Conservation (phyloP, 2,329 filamentous ascomycete species). For the Talaromyces sp. region DNA sequence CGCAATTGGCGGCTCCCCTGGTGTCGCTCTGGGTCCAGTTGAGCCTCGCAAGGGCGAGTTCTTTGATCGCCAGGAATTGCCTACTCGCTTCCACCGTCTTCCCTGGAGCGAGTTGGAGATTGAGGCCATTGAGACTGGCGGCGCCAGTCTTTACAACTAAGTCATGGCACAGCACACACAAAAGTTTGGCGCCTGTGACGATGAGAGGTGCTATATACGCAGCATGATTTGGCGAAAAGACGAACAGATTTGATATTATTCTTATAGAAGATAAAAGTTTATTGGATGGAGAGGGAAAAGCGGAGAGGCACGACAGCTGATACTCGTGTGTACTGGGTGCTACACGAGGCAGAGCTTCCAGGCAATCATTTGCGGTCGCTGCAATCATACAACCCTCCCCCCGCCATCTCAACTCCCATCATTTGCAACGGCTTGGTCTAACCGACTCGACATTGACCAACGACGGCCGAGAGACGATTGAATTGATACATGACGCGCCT, state of each 20-base stretch:
- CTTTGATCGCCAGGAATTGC: conserved; percentile 88
- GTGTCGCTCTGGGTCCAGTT: conserved; percentile 70
- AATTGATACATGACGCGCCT: not conserved
- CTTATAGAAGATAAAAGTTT: conserved; percentile 7
- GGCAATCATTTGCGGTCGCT: not conserved
- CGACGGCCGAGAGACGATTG: not conserved
- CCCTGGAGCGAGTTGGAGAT: conserved; percentile 81
- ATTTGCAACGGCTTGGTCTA: not conserved
- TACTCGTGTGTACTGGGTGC: not conserved
- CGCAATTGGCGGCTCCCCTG: conserved; percentile 60
- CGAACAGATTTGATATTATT: conserved; percentile 4
- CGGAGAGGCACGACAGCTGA: not conserved
- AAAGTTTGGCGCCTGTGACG: not conserved
- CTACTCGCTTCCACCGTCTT: conserved; percentile 73
- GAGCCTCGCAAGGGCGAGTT: conserved; percentile 69
- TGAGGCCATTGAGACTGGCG: conserved; percentile 91
- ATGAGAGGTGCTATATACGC: not conserved
- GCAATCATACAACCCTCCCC: not conserved
- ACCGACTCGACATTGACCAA: not conserved
- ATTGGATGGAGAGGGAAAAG: not conserved
- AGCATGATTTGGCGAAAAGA: conserved; percentile 5
- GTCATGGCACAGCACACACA: not conserved
- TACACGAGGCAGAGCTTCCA: not conserved
- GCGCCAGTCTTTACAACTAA: conserved; percentile 65
- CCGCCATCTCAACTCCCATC: not conserved